Conservation (phyloP, 1,284 basidiomycete genomes). For the Cryptococcus sp. region DNA sequence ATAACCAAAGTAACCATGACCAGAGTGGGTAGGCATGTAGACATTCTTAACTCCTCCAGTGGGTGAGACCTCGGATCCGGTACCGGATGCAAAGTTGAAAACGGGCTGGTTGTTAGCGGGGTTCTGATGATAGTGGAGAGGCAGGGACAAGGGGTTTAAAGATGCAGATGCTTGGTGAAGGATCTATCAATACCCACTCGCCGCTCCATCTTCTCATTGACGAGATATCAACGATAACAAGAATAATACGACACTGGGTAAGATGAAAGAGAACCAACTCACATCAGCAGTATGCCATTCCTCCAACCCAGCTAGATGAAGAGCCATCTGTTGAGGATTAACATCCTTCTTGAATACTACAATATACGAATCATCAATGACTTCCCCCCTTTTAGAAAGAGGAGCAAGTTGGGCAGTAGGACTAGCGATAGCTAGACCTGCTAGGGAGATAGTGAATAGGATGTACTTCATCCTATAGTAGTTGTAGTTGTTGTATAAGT, state of each 20-base stretch:
- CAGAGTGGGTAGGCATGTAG: constrained; percentile 29
- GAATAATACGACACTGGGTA: no score
- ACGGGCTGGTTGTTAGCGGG: constrained; percentile 26
- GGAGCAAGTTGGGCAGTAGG: constrained; percentile 37
- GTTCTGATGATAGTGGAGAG: no score
- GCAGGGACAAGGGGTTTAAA: no score
- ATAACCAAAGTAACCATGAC: constrained; percentile 42
- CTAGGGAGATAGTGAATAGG: constrained; percentile 29
- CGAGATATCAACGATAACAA: no score
- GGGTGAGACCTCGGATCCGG: constrained; percentile 24
- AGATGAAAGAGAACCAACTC: constrained; percentile 45
- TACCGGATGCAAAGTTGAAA: constrained; percentile 20
- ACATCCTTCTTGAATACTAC: constrained; percentile 75
- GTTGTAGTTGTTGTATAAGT: background rate
- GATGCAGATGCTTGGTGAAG: no score
- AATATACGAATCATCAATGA: constrained; percentile 84
- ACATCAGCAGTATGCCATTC: constrained; percentile 31
- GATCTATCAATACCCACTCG: no score
- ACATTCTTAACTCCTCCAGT: constrained; percentile 43
- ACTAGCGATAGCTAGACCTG: constrained; percentile 39
- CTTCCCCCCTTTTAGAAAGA: constrained; percentile 52
- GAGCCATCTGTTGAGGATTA: constrained; percentile 57
- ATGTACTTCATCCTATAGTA: constrained; percentile 26
- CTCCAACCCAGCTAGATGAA: constrained; percentile 57
- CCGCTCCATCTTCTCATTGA: no score